Base-by-base conservation (phyloP, 441 rosid genomes). In the Euphorbia neoarborescens region DNA sequence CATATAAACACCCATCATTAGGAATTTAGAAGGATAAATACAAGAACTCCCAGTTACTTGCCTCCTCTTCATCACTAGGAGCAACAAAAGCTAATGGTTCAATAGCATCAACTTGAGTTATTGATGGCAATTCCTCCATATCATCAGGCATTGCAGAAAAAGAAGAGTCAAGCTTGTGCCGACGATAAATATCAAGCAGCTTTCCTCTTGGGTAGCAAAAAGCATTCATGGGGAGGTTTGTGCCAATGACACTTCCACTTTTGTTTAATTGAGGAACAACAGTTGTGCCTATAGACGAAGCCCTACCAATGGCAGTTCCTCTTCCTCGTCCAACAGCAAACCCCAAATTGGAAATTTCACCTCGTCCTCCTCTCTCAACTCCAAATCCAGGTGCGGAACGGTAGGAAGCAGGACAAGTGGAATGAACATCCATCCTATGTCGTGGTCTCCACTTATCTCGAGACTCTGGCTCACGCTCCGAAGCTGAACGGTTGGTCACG, bases 401-500 rank as follows among this genome's bases (percentile, higher is more conserved):
- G 71, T 83, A 80, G 56, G 83, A 66, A 74, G 76, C 46, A 71
- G 75, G 70, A 67, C 80, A 74, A 9, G 74, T 51, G 44, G 82
- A 71, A 69, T 82, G 85, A 75, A 38, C 77, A 64, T 82, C 87
- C 82, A 82, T 75, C 63, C 86, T 78, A 63, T 84, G 97, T 28
- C 96, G 48, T 30, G 98, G 99, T 87, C 99, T 87, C 99, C 99
- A 95, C 79, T 90, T 95, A 72, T 92, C 98, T 71, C 91, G 94
- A 78, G 96, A 77, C 69, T 92, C 99, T 34, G 86, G 62, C 24
- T 95, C 96, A 44, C 96, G 87, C 76, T 91, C 96, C 63, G 85
- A 67, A 54, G 83, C 73, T 42, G 76, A 10, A 30, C 90, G 88
- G 74, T 68, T 81, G 66, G 82, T 69, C 60, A 81, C 77, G 40